Evolutionary conservation across 176 grass and related monocot genomes (phyloP).

Genomic region (Oryza punctata): DNA sequence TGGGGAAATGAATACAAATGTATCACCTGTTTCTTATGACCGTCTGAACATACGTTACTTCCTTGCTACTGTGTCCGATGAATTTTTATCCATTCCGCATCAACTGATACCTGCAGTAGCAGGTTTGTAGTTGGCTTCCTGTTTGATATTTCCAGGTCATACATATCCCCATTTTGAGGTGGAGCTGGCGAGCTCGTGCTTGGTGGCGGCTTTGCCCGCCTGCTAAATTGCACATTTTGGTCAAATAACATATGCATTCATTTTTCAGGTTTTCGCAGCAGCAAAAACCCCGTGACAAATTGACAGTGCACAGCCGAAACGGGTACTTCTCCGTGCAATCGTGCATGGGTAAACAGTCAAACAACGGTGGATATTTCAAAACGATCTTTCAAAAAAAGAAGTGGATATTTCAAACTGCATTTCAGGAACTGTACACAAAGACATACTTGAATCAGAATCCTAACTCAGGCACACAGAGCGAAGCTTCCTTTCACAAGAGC

Average conservation of each 20-base stretch:
- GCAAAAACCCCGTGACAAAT: neutral
- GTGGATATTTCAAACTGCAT: neutral
- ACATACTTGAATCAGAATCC: neutral
- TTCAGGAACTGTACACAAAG: neutral
- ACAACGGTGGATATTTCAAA: neutral
- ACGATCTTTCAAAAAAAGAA: neutral
- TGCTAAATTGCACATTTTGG: conserved; percentile 28
- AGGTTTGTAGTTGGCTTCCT: neutral
- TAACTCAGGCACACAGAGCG: neutral
- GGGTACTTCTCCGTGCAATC: neutral
- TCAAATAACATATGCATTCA: neutral
- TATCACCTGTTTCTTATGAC: neutral
- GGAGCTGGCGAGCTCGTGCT: neutral
- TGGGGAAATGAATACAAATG: neutral
- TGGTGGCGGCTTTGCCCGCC: neutral
- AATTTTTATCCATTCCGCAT: neutral
- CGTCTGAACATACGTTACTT: neutral
- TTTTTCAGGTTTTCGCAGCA: neutral
- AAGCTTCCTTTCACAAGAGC: neutral
- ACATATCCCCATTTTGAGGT: neutral
- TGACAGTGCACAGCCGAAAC: neutral
- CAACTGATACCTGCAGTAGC: neutral
- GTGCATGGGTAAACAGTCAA: neutral
- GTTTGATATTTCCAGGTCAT: neutral
- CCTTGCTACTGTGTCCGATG: neutral